Conservation (phyloP, 2,329 filamentous ascomycete genomes). For the Meredithiella fracta region DNA sequence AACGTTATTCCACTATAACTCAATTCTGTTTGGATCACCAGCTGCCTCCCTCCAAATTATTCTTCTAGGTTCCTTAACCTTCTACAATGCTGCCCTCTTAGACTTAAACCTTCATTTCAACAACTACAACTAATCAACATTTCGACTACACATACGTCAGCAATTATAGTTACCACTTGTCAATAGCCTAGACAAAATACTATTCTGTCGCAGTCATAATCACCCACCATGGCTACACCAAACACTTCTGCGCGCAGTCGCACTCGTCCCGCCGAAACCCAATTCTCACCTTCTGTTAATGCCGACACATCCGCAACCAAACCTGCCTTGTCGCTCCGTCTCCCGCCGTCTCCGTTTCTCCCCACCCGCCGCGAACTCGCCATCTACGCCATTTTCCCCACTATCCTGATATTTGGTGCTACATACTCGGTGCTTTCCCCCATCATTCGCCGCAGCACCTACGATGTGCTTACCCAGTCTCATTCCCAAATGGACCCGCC, state of each 20-base stretch:
- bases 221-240: background rate
- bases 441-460: constrained; percentile 44
- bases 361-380: constrained; percentile 52
- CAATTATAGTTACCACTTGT: too few species aligned
- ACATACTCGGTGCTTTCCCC: constrained; percentile 68
- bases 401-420: constrained; percentile 63
- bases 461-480: constrained; percentile 45
- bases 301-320: background rate
- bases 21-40: too few species aligned
- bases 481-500: constrained; percentile 43
- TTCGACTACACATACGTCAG: too few species aligned
- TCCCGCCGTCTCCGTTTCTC: constrained; percentile 37
- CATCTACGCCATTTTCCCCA: constrained; percentile 56
- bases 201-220: too few species aligned
- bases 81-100: too few species aligned
- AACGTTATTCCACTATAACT: too few species aligned
- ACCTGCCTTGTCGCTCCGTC: background rate
- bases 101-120: too few species aligned
- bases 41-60: too few species aligned
- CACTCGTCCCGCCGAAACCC: background rate
- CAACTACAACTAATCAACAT: too few species aligned
- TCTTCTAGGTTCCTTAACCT: too few species aligned
- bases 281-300: background rate
- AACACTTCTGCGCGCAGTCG: background rate
- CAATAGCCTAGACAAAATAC: too few species aligned